Evolutionary conservation across 495 filamentous ascomycete genomes (phyloP).

Genomic region (Aspergillus avenaceus): DNA sequence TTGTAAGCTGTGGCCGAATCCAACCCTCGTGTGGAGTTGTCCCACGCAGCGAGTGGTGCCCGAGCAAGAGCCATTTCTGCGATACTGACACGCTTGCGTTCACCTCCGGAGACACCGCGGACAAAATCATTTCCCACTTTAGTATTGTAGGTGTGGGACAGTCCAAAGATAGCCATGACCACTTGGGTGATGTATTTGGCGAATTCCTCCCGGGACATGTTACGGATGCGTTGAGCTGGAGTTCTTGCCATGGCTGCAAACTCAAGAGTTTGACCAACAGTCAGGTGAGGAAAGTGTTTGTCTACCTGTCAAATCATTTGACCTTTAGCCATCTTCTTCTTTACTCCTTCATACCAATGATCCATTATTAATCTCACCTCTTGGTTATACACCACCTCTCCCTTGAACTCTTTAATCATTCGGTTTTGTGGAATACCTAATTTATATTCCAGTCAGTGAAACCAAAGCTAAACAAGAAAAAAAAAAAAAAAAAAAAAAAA

Average conservation of each 20-base stretch:
- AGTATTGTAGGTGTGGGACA: constrained; percentile 50
- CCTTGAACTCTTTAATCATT: constrained; percentile 44
- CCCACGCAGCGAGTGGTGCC: constrained; percentile 70
- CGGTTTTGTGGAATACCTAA: constrained; percentile 14
- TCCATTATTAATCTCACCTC: constrained; percentile 40
- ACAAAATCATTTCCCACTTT: constrained; percentile 39
- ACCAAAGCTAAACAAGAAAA: background rate
- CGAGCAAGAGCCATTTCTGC: constrained; percentile 61
- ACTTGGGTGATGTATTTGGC: constrained; percentile 45
- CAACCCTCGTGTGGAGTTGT: constrained; percentile 79
- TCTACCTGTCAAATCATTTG: constrained; percentile 40
- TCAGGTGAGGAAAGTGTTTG: constrained; percentile 59
- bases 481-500: no score
- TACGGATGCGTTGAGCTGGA: constrained; percentile 36
- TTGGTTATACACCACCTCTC: constrained; percentile 57
- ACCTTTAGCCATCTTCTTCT: no score
- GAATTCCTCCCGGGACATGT: constrained; percentile 37
- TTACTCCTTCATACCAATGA: no score
- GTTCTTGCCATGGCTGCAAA: constrained; percentile 51
- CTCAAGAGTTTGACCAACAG: constrained; percentile 58
- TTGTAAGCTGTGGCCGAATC: constrained; percentile 79
- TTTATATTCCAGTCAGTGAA: constrained; percentile 2
- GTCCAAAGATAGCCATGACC: constrained; percentile 56
- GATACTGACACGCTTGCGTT: constrained; percentile 62
- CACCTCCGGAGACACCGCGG: constrained; percentile 78